Base-by-base conservation (phyloP, 768 basidiomycete genomes). In the Pilatotrama ljubarskyi region DNA sequence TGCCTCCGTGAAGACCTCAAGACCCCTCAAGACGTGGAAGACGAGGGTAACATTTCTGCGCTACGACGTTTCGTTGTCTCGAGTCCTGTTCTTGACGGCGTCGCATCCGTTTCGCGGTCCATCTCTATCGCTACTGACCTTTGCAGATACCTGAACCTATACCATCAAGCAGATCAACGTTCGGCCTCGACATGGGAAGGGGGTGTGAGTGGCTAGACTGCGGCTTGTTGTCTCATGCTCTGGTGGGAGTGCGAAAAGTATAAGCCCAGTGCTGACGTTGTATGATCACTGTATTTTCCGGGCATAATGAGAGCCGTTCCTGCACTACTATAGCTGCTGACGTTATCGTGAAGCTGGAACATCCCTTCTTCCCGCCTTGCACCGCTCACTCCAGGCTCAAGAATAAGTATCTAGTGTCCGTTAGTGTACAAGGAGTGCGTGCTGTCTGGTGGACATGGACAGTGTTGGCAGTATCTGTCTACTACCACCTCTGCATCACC, bases 81-180 rank as follows among this genome's bases (percentile, higher is more conserved):
- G 44, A 24, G 22, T 11, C 17, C 10, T 50, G 20, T 48, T 17
- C 18, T 32, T 22, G 26, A 43, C 11, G 20, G 22, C 44, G 22
- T 15, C 35, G 6, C 22, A 20, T 37, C 29, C 29, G 24, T 25
- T 47, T 25, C 7, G 44, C 25, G 44, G 22, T 51, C 32, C 38
- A 26, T 22, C 48, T 7, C n/a, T 35, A 38, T 57, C n/a, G 5
- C 40, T 57, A 50, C 55, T 57, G 29, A 57, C 55, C 40, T 57
- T 49, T 35, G 25, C 46, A 57, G 55, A 20, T 57, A 18, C 25
- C 26, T 3, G 41, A 14, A 32, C 1, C 9, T n/a, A 11, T 7
- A 40, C 47, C 25, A n/a, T 51, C 15, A 29, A 47, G 38, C 14
- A 25, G 14, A n/a, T 37, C 44, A 17, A 32, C 8, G 35, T 20